phyloP scores from a whole-genome alignment of 1,284 basidiomycete species.

The Ganoderma sinense region DNA sequence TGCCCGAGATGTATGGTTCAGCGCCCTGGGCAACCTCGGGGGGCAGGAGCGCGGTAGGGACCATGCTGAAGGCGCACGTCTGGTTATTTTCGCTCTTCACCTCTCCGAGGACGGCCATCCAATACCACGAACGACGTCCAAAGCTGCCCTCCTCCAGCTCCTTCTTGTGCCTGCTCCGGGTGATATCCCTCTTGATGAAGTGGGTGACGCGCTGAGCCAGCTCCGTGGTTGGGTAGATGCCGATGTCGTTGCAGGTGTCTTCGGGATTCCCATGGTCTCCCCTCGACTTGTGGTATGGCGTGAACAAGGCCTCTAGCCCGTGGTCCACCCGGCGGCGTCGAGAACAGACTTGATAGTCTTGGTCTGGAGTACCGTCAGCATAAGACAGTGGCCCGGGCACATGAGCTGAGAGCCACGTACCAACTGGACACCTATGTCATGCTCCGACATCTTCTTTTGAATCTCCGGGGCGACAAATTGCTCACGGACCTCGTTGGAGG shows the following conservation, averaged over 20 bases:
- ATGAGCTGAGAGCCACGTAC: no score
- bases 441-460: not conserved
- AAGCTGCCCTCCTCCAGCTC: not conserved
- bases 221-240: not conserved
- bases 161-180: no score
- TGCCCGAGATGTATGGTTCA: not conserved
- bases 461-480: not conserved
- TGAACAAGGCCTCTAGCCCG: not conserved
- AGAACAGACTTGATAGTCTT: not conserved
- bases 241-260: not conserved
- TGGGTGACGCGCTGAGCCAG: not conserved
- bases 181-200: not conserved
- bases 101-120: not conserved
- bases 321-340: not conserved
- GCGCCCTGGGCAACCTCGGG: not conserved
- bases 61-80: not conserved
- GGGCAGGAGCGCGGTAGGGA: not conserved
- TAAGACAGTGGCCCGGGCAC: no score
- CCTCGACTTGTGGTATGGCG: not conserved
- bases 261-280: not conserved
- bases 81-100: not conserved
- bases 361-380: not conserved
- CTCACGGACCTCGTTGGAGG: not conserved
- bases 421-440: no score
- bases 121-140: not conserved